Percentiles rank a stretch among this genome's conserved stretches.
Conservation (phyloP, 1,284 basidiomycete species). For the Papiliotrema laurentii region DNA sequence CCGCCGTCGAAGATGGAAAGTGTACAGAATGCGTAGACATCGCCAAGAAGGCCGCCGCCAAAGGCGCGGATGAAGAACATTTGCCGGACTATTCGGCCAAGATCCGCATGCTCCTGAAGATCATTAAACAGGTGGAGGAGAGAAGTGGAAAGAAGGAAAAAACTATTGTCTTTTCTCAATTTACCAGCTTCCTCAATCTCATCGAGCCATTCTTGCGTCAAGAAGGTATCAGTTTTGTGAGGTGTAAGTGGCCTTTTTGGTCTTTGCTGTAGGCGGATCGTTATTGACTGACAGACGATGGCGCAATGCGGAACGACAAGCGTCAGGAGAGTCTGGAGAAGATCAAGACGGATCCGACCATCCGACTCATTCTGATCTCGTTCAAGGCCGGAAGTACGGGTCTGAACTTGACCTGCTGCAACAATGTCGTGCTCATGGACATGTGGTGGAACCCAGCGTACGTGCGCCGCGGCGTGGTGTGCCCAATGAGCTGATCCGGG, state of each 20-base stretch:
- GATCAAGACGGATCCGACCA: conserved; percentile 61
- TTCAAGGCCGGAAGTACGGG: conserved; percentile 95
- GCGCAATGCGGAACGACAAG: conserved; percentile 70
- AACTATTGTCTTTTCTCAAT: conserved; percentile 71
- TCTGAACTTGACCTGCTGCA: conserved; percentile 89
- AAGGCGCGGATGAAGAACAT: conserved; percentile 9
- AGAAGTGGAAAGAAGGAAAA: conserved; percentile 66
- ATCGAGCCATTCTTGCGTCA: conserved; percentile 74
- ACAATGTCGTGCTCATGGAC: conserved; percentile 87
- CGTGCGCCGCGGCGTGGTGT: conserved; percentile 5
- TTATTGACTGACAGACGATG: conserved; percentile 39
- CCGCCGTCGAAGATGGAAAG: conserved; percentile 4
- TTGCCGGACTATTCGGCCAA: conserved; percentile 75
- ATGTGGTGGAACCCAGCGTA: conserved; percentile 89
- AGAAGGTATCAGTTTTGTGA: conserved; percentile 65
- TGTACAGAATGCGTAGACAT: conserved; percentile 18
- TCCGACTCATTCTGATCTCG: conserved; percentile 81
- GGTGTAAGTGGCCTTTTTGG: conserved; percentile 62
- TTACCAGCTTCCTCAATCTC: conserved; percentile 84
- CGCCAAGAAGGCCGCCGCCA: conserved; percentile 11
- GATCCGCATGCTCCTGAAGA: conserved; percentile 71
- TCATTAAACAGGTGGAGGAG: conserved; percentile 64
- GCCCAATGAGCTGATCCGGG: background rate
- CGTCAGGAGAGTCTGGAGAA: conserved; percentile 68
- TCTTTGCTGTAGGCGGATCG: background rate